Evolutionary conservation across 2,329 filamentous ascomycete species (phyloP), one percentile per base, ranked within the genome.

Genomic region (Thelonectria discophora): DNA sequence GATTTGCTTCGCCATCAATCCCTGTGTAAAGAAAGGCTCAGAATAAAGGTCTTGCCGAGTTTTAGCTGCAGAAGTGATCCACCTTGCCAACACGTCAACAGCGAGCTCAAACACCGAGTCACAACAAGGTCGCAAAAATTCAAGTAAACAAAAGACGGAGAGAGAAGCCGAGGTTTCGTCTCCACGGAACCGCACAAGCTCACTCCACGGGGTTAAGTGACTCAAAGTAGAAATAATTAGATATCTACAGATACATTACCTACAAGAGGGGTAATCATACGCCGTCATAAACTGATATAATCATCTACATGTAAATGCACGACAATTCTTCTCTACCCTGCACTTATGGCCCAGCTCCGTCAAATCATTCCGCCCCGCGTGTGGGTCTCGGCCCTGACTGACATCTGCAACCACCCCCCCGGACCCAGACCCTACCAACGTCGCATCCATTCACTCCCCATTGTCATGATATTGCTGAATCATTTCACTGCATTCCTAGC

Each of bases 401-500:
- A 40, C 18, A 55, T 46, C 30, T 47, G 43, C 37, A 34, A 27
- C 30, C 17, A 58, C 27, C 57, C 55, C 51, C 27, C 21, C 21
- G 21, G 21, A 24, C 21, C 21, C 15, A 27, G 5, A 15, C 30
- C n/a, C 17, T 10, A 10, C 20, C 43, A 7, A 17, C 15, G 37
- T 45, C 40, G 17, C 42, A 18, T 30, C 34, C 21, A 42, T 49
- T 49, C 53, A 55, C 53, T 15, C 39, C 32, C 48, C 34, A 40
- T 48, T 18, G 52, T 48, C 43, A 17, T 20, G 37, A 45, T 6
- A 24, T 10, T 10, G 21, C 53, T 57, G 24, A 69, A 69, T 52
- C 34, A 58, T 47, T 69, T 30, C 64, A 57, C 65, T 70, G 67
- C 68, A 66, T 70, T 69, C 60, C 63, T 30, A 30, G 54, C 64